Conservation (phyloP, 2,329 filamentous ascomycete genomes). For the Myotisia sp. region DNA sequence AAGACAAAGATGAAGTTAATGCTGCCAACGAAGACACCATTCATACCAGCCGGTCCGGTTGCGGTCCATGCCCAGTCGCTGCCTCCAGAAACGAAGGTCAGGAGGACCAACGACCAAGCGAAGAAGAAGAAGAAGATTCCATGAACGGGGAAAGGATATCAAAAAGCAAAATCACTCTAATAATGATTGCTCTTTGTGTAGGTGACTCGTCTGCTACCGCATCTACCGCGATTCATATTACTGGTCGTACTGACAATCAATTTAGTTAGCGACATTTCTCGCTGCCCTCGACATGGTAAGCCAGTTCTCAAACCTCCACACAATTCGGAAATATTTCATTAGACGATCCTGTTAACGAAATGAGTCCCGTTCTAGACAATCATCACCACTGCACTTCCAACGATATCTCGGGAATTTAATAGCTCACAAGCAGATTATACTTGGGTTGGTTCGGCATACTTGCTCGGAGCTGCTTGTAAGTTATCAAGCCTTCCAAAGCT, state of each 20-base stretch:
- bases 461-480: slow-evolving; percentile 21
- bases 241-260: too few species aligned
- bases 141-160: slow-evolving; percentile 6
- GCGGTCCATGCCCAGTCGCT: neutral
- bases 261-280: slow-evolving; percentile 42
- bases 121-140: slow-evolving; percentile 1
- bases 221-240: neutral
- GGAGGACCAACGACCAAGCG: neutral
- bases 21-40: neutral
- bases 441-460: slow-evolving; percentile 25
- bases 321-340: slow-evolving; percentile 3
- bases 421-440: slow-evolving; percentile 22
- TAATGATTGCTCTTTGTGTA: slow-evolving; percentile 12
- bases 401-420: slow-evolving; percentile 21
- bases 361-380: slow-evolving; percentile 16
- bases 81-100: neutral
- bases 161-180: slow-evolving; percentile 11
- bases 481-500: slow-evolving; percentile 11
- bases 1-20: neutral
- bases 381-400: slow-evolving; percentile 23
- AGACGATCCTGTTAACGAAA: neutral
- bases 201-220: slow-evolving; percentile 1
- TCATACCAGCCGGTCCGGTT: neutral
- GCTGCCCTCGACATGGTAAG: slow-evolving; percentile 45
- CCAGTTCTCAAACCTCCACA: neutral